Conservation (phyloP, 2,329 filamentous ascomycete genomes). For the Mycosphaerelloides madeirae region DNA sequence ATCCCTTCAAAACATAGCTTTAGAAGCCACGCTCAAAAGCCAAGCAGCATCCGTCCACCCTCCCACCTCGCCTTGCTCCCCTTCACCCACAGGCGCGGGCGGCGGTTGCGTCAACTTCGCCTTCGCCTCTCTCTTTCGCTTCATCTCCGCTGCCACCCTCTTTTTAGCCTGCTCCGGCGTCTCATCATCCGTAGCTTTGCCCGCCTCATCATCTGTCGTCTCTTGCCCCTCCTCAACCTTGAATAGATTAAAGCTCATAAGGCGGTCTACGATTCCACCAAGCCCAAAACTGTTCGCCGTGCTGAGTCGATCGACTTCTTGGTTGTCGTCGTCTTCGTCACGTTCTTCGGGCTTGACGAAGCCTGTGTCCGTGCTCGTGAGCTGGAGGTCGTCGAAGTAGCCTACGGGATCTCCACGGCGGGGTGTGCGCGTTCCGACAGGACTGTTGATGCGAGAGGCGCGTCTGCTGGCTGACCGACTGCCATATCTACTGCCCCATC, state of each 20-base stretch:
- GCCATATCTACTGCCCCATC: slow-evolving; percentile 32
- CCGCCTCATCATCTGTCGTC: slow-evolving; percentile 29
- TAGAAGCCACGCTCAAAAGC: slow-evolving; percentile 51
- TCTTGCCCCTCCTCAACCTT: slow-evolving; percentile 49
- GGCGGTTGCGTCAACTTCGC: slow-evolving; percentile 28
- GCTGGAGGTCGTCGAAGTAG: slow-evolving; percentile 29
- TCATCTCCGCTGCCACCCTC: slow-evolving; percentile 33
- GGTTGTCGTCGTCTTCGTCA: slow-evolving; percentile 37
- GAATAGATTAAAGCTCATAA: slow-evolving; percentile 56
- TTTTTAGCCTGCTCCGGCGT: slow-evolving; percentile 27
- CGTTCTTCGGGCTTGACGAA: slow-evolving; percentile 42
- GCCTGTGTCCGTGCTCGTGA: slow-evolving; percentile 39
- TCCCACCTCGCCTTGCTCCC: slow-evolving; percentile 36
- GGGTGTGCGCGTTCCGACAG: slow-evolving; percentile 36
- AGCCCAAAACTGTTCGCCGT: slow-evolving; percentile 51
- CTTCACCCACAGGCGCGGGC: slow-evolving; percentile 34
- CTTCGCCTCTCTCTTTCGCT: slow-evolving; percentile 32
- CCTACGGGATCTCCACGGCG: slow-evolving; percentile 12
- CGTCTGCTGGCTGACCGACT: slow-evolving; percentile 37
- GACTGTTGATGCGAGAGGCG: slow-evolving; percentile 37
- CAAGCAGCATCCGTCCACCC: slow-evolving; percentile 58
- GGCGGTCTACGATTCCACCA: slow-evolving; percentile 52
- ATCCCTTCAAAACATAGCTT: slow-evolving; percentile 35
- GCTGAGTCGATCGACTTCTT: slow-evolving; percentile 49
- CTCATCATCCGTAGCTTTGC: slow-evolving; percentile 22